Percentiles rank a stretch among this genome's conserved stretches.
Evolutionary conservation across 257 asterid species (phyloP).

Genomic region (Primulina eburnea): DNA sequence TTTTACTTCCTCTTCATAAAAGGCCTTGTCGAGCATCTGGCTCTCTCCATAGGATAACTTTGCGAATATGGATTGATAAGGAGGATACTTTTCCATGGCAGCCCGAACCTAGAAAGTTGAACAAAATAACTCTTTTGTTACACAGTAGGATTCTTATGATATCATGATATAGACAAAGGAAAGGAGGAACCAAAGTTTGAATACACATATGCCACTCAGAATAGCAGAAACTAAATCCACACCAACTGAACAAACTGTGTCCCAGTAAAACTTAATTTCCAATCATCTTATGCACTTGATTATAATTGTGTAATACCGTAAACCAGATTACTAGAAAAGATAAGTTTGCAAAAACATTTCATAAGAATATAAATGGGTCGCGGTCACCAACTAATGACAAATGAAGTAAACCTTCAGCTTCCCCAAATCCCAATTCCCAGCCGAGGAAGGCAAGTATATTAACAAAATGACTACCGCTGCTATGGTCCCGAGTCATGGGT

Average conservation of each 20-base stretch:
- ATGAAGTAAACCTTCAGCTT: neutral
- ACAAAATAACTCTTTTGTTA: neutral
- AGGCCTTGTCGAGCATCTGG: slow-evolving; percentile 97
- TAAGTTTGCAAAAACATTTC: neutral
- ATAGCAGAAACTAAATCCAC: slow-evolving; percentile 10
- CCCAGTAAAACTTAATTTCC: neutral
- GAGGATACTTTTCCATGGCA: slow-evolving; percentile 88
- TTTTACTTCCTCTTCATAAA: slow-evolving; percentile 93
- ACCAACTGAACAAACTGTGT: neutral
- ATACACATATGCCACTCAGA: slow-evolving; percentile 9
- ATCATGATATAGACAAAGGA: neutral
- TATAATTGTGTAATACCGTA: neutral
- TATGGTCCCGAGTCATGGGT: too few species aligned
- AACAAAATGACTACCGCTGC: too few species aligned
- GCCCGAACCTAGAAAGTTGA: slow-evolving; percentile 66
- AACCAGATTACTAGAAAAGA: slow-evolving; percentile 1
- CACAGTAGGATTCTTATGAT: neutral
- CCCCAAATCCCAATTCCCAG: neutral
- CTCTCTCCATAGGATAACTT: slow-evolving; percentile 94
- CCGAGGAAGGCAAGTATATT: neutral
- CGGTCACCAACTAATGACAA: neutral
- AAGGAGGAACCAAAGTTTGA: slow-evolving; percentile 2
- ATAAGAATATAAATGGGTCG: neutral
- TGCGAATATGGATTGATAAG: slow-evolving; percentile 75
- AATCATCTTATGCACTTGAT: neutral